Base-by-base conservation (phyloP, 78 protist genomes). In the Dictyostelium brefeldianum region DNA sequence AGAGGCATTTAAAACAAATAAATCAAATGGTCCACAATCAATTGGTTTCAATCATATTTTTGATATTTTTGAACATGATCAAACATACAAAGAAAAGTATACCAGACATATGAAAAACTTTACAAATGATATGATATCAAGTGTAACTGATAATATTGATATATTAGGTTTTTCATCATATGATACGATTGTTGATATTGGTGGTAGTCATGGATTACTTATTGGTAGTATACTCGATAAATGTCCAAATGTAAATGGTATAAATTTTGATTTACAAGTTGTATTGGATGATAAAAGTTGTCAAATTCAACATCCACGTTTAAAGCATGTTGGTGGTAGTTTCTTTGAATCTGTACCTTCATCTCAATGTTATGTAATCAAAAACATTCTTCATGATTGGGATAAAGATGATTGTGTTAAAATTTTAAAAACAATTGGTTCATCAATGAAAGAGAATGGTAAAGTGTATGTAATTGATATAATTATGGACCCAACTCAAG, bases 161-260 rank as follows among this genome's bases (percentile, higher is more conserved):
- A 41, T 41, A 10, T 71, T 46, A 10, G 12, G 43, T 15, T 20
- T 9, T 41, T 80, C 85, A 41, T 18, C 46, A 1, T 80, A 15
- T 46, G 17, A 80, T 20, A 54, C 54, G 5, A 65, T 80, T 4
- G 47, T 54, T 80, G 85, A 80, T n/a, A 46, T 80, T 59, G 85
- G 85, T 59, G 85, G 85, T 10, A 25, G 54, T 46, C 85, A 80
- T 54, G 85, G 71, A 8, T 8, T 36, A 9, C 27, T 62, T 11
- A 22, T 80, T 12, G 65, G 25, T 15, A 5, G 8, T 8, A 11
- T 80, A 17, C 7, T 80, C 4, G 67, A 80, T 6, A 4, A 0
- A 4, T 17, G 47, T 22, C 25, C 67, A 59, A 80, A 56, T 41
- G 51, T 79, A 17, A n/a, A 80, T 1, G 85, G 73, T 17, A 80